Conservation (phyloP, 1,139 yeast species). For the Oligophagozyma castellii region DNA sequence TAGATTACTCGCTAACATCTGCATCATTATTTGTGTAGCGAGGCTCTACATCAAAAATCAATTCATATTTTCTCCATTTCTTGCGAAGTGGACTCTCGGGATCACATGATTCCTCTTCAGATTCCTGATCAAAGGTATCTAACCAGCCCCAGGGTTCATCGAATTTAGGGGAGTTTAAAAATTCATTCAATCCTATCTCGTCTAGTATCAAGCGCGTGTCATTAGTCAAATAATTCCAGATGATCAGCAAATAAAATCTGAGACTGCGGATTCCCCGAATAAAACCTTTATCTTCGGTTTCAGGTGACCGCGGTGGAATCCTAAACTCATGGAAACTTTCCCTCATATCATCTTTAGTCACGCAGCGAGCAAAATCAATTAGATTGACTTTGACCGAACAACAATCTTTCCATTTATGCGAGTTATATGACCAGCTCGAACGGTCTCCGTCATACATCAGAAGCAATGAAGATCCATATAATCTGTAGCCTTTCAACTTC, state of each 20-base stretch:
- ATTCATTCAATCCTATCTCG: conserved; percentile 12
- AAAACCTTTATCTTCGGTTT: conserved; percentile 67
- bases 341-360: conserved; percentile 48
- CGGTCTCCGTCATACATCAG: conserved; percentile 69
- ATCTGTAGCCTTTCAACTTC: conserved; percentile 60
- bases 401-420: conserved; percentile 10
- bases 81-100: conserved; percentile 19
- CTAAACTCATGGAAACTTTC: conserved; percentile 25
- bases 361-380: conserved; percentile 93
- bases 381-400: conserved; percentile 43
- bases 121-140: conserved; percentile 33
- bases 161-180: conserved; percentile 22
- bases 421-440: no score
- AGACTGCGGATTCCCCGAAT: conserved; percentile 66
- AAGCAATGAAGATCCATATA: conserved; percentile 82
- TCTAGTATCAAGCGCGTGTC: conserved; percentile 20
- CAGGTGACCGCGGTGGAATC: conserved; percentile 58
- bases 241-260: conserved; percentile 42
- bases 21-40: conserved; percentile 17
- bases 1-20: conserved; percentile 23
- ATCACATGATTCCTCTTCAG: conserved; percentile 20
- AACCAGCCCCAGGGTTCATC: conserved; percentile 33
- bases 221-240: conserved; percentile 37
- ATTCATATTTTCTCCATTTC: conserved; percentile 25
- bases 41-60: conserved; percentile 25